A percentile compares a stretch with the other conserved stretches of the same genome.
phyloP scores from a whole-genome alignment of 2,329 filamentous ascomycete species.

The Cladosporium sp. region DNA sequence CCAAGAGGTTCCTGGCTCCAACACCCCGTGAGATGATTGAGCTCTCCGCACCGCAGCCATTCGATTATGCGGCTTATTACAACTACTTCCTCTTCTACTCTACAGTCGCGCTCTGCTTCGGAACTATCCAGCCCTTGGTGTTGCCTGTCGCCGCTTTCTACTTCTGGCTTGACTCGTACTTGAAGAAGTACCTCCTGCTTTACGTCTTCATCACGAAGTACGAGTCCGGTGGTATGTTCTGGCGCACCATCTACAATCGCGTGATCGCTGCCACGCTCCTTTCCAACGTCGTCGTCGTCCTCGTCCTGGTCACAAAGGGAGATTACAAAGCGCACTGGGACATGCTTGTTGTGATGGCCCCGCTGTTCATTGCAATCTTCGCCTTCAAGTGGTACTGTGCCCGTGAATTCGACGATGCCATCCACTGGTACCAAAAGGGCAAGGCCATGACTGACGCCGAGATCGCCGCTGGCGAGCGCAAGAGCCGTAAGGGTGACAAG shows the following conservation, averaged over 20 bases:
- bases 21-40: conserved; percentile 90
- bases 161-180: conserved; percentile 77
- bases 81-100: conserved; percentile 96
- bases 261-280: conserved; percentile 77
- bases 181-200: conserved; percentile 92
- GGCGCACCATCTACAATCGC: conserved; percentile 90
- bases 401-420: conserved; percentile 68
- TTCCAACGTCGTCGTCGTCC: conserved; percentile 71
- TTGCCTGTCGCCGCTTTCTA: conserved; percentile 84
- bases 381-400: conserved; percentile 85
- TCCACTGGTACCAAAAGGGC: conserved; percentile 73
- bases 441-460: conserved; percentile 47
- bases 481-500: conserved; percentile 55
- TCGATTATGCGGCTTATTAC: conserved; percentile 96
- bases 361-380: conserved; percentile 73
- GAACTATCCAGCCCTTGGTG: conserved; percentile 79
- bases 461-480: conserved; percentile 33
- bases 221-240: conserved; percentile 89
- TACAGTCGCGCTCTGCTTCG: conserved; percentile 82
- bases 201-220: conserved; percentile 95
- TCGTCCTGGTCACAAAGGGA: conserved; percentile 62
- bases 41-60: conserved; percentile 83
- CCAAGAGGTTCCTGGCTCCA: conserved; percentile 77
- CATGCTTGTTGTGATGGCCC: conserved; percentile 63
- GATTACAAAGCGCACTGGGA: conserved; percentile 38